phyloP scores from a whole-genome alignment of 305 asterid species.

The Ilex paraguariensis region DNA sequence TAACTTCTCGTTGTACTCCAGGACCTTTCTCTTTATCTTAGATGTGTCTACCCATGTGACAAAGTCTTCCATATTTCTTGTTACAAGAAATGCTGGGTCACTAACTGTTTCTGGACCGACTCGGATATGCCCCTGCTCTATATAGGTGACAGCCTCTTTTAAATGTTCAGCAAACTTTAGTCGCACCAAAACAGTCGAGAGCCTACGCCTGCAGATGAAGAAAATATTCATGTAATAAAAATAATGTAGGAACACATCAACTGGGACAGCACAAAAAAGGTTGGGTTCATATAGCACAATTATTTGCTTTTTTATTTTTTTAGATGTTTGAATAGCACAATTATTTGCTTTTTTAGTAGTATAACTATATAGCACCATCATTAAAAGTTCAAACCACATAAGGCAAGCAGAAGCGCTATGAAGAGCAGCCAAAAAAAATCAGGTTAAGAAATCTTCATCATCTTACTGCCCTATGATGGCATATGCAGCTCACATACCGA shows the following conservation, averaged over 20 bases:
- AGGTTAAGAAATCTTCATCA: background rate
- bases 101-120: constrained; percentile 89
- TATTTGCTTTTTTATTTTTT: no score
- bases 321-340: no score
- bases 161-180: constrained; percentile 88
- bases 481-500: constrained; percentile 38
- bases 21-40: constrained; percentile 83
- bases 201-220: constrained; percentile 59
- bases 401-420: no score
- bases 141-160: constrained; percentile 89
- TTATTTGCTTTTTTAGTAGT: no score
- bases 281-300: no score
- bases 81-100: constrained; percentile 81
- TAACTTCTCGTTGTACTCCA: constrained; percentile 75
- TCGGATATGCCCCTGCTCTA: constrained; percentile 92
- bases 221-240: background rate
- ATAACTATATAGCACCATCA: no score
- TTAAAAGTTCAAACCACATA: no score
- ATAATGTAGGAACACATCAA: no score
- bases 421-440: background rate
- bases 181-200: constrained; percentile 60
- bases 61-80: constrained; percentile 93
- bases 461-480: background rate
- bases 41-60: constrained; percentile 98
- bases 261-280: no score